These are phyloP conservation scores for Aegilops bicornis DNA, from an alignment of 176 grass and related monocot species.

Conservation along the genomic window DNA sequence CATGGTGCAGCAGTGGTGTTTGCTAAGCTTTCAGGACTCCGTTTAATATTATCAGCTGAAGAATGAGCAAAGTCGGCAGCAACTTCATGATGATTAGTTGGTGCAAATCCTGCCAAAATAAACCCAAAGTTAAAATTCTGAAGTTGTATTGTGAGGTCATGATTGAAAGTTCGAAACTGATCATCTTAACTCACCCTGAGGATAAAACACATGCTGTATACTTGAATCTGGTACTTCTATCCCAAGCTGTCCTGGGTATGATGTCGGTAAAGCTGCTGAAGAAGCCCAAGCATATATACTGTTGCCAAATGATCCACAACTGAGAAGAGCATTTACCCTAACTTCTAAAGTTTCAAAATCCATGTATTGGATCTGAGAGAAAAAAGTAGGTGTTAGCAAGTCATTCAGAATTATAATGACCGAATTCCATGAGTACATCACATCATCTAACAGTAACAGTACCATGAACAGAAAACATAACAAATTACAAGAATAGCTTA, in stretches of 20 bases:
- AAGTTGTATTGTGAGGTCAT: constrained; percentile 15
- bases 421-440: not conserved
- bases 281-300: not conserved
- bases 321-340: constrained; percentile 34
- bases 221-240: constrained; percentile 14
- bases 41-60: not conserved
- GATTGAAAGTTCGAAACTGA: not conserved
- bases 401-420: not conserved
- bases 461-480: not conserved
- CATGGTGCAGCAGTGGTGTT: constrained; percentile 23
- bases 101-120: constrained; percentile 46
- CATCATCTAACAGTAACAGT: not conserved
- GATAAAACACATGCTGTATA: constrained; percentile 27
- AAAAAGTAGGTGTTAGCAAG: constrained; percentile 30
- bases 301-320: not conserved
- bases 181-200: constrained; percentile 52
- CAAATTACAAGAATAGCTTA: constrained; percentile 2
- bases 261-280: constrained; percentile 10
- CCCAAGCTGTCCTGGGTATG: constrained; percentile 25
- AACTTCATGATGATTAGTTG: constrained; percentile 30
- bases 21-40: constrained; percentile 10
- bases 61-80: constrained; percentile 32
- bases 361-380: constrained; percentile 35
- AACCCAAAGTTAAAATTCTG: constrained; percentile 8
- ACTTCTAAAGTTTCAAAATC: constrained; percentile 32